phyloP scores from a whole-genome alignment of 371 early-diverging fungal species.

The Ordospora pajunii region DNA sequence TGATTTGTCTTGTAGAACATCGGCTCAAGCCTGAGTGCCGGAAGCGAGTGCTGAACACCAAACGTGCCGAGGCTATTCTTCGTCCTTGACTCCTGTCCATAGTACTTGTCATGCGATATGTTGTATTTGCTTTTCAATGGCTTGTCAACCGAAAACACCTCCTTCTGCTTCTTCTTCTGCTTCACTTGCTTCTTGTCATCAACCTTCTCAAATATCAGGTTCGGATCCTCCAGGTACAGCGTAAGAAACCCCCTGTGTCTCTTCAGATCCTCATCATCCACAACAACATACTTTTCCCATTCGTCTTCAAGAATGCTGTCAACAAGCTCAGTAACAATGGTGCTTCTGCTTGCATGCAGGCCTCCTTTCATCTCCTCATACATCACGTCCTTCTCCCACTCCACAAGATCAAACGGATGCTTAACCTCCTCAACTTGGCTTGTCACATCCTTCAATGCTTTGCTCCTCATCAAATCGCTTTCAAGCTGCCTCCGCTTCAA shows the following conservation, averaged over 20 bases:
- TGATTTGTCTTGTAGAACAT: constrained; percentile 77
- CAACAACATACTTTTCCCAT: constrained; percentile 60
- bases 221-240: constrained; percentile 58
- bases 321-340: constrained; percentile 41
- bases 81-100: constrained; percentile 67
- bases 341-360: not conserved
- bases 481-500: constrained; percentile 46
- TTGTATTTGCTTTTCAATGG: constrained; percentile 71
- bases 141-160: constrained; percentile 35
- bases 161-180: constrained; percentile 51
- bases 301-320: constrained; percentile 52
- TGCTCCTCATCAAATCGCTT: constrained; percentile 33
- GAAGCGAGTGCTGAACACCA: constrained; percentile 75
- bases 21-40: constrained; percentile 75
- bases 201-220: constrained; percentile 60
- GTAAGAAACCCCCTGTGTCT: constrained; percentile 43
- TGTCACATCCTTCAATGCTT: not conserved
- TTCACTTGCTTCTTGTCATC: constrained; percentile 52
- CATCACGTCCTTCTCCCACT: constrained; percentile 57
- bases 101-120: constrained; percentile 82
- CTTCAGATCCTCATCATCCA: constrained; percentile 44
- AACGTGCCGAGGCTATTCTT: constrained; percentile 72
- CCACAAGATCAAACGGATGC: constrained; percentile 56
- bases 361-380: not conserved
- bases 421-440: not conserved